Evolutionary conservation across 2,329 filamentous ascomycete genomes (phyloP).

Genomic region (Epichloe baconii): DNA sequence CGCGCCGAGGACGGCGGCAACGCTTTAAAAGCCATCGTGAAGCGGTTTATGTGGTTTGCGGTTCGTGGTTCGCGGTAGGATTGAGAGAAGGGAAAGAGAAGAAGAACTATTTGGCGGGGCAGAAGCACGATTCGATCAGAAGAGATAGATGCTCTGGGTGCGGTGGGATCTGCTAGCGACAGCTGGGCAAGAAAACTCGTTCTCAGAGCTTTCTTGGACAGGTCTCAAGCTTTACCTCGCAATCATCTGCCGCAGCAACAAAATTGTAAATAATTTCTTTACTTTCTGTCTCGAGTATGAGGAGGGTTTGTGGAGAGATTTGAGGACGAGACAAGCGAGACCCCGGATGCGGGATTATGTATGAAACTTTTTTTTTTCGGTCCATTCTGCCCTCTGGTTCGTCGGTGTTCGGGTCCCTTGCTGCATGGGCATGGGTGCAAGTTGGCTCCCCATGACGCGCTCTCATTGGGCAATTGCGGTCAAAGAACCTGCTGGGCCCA

Average conservation of each 20-base stretch:
- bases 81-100: not conserved
- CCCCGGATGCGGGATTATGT: conserved; percentile 2
- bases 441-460: not conserved
- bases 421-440: not conserved
- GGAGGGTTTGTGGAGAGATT: conserved; percentile 8
- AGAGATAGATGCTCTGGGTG: conserved; percentile 9
- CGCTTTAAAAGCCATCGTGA: conserved; percentile 22
- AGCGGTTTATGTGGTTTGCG: not conserved
- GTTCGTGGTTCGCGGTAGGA: not conserved
- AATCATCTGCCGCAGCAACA: conserved; percentile 22
- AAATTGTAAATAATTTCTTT: conserved; percentile 3
- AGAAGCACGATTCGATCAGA: conserved; percentile 11
- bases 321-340: conserved; percentile 4
- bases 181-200: conserved; percentile 24
- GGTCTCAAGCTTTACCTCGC: conserved; percentile 25
- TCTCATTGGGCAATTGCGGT: conserved; percentile 5
- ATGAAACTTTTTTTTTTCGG: not conserved
- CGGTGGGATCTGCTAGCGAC: conserved; percentile 19
- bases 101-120: conserved; percentile 13
- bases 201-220: conserved; percentile 24
- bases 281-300: conserved; percentile 1
- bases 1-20: conserved; percentile 48
- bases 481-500: not conserved
- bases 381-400: not conserved
- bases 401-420: conserved; percentile 1